Evolutionary conservation across 2,329 filamentous ascomycete species (phyloP).

Genomic region (Xenosphaeropsis pyriputrescens): DNA sequence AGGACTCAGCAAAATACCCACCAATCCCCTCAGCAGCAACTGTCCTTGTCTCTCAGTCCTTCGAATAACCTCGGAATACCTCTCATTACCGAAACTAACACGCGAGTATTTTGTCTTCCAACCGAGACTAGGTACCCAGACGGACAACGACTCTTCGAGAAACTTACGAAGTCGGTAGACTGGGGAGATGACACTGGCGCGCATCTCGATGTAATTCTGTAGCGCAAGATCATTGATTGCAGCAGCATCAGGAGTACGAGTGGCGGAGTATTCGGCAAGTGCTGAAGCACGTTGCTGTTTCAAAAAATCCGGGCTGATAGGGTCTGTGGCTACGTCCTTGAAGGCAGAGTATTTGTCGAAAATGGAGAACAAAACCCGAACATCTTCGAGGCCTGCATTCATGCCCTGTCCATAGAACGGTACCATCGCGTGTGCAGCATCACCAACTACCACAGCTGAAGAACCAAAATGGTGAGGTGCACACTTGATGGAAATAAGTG

Average conservation of each 20-base stretch:
- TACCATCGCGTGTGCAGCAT: slow-evolving; percentile 94
- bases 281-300: slow-evolving; percentile 53
- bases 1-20: slow-evolving; percentile 6
- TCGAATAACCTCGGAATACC: slow-evolving; percentile 69
- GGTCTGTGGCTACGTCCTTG: slow-evolving; percentile 23
- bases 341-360: slow-evolving; percentile 52
- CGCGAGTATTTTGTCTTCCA: slow-evolving; percentile 89
- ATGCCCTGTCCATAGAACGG: slow-evolving; percentile 98
- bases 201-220: slow-evolving; percentile 90
- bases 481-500: slow-evolving; percentile 88
- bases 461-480: slow-evolving; percentile 69
- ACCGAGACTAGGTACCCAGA: slow-evolving; percentile 61
- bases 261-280: slow-evolving; percentile 58
- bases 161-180: slow-evolving; percentile 71
- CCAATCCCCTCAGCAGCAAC: slow-evolving; percentile 9
- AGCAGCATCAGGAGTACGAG: slow-evolving; percentile 65
- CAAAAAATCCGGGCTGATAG: slow-evolving; percentile 13
- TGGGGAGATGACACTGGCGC: slow-evolving; percentile 64
- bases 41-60: slow-evolving; percentile 54
- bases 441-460: slow-evolving; percentile 74
- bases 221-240: slow-evolving; percentile 88
- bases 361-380: slow-evolving; percentile 71
- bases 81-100: slow-evolving; percentile 85
- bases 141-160: slow-evolving; percentile 70
- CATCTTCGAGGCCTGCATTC: slow-evolving; percentile 92